These are phyloP conservation scores for Waltergamsia citrina DNA, from an alignment of 2,329 filamentous ascomycete genomes.

Conservation along the genomic window DNA sequence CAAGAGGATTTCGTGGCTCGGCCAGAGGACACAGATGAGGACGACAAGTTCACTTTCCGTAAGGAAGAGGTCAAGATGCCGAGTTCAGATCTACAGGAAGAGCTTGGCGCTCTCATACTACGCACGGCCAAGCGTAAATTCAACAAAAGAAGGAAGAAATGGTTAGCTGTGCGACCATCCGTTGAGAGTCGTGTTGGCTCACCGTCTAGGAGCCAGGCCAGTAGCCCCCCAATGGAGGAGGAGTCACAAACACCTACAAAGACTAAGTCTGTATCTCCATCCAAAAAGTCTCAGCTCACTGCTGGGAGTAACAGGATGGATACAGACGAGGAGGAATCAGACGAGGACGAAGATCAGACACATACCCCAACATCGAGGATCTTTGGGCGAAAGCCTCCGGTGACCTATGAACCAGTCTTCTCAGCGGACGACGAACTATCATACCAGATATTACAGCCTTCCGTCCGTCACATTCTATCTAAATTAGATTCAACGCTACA, in stretches of 20 bases:
- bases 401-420: conserved; percentile 38
- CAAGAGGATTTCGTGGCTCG: conserved; percentile 33
- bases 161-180: conserved; percentile 3
- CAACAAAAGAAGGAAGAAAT: conserved; percentile 10
- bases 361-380: neutral
- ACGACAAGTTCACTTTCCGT: conserved; percentile 42
- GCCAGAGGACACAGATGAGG: conserved; percentile 24
- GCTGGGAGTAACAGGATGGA: too few species aligned
- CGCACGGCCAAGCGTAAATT: conserved; percentile 61
- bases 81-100: conserved; percentile 58
- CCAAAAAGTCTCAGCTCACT: neutral
- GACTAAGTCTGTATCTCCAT: neutral
- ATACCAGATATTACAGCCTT: conserved; percentile 53
- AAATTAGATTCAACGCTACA: conserved; percentile 61
- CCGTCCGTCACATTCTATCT: conserved; percentile 59
- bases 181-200: conserved; percentile 5
- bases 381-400: neutral
- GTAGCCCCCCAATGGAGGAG: conserved; percentile 1
- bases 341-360: conserved; percentile 2
- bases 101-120: conserved; percentile 57
- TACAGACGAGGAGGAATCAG: neutral
- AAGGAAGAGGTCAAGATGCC: conserved; percentile 31
- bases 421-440: conserved; percentile 65
- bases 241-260: neutral
- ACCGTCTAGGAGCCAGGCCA: neutral